Percentiles rank a stretch among this genome's conserved stretches.
Conservation (phyloP, 176 grass and related monocot genomes). For the Oryza meyeriana region DNA sequence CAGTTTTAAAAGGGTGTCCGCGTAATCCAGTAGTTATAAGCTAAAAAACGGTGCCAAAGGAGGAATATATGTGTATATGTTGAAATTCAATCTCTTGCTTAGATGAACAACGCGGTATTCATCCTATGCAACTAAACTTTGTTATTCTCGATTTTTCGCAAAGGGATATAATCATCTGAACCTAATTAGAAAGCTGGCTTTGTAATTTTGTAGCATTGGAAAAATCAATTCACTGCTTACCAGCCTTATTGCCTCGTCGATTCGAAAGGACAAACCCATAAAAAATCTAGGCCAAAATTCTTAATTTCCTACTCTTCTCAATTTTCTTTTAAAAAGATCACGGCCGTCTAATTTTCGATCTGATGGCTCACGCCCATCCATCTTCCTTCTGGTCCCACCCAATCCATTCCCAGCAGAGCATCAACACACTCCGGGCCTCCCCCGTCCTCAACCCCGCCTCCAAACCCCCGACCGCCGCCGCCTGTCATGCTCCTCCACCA, state of each 20-base stretch:
- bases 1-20: too few relatives aligned
- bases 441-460: background rate
- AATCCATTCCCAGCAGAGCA: conserved; percentile 8
- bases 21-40: too few relatives aligned
- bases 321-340: background rate
- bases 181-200: too few relatives aligned
- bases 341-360: background rate
- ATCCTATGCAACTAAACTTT: too few relatives aligned
- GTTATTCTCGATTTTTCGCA: too few relatives aligned
- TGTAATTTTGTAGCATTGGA: too few relatives aligned
- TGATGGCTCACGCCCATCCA: conserved; percentile 12
- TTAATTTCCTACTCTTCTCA: background rate
- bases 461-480: conserved; percentile 7
- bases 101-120: background rate
- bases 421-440: background rate
- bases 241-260: background rate
- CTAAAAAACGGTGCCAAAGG: too few relatives aligned
- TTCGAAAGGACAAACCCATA: background rate
- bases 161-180: too few relatives aligned
- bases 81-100: background rate
- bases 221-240: too few relatives aligned
- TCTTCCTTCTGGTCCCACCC: conserved; percentile 24
- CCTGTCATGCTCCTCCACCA: conserved; percentile 68
- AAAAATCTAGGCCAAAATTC: background rate
- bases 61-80: too few relatives aligned